Evolutionary conservation across 257 asterid genomes (phyloP), one percentile per base, ranked within the genome.

Genomic region (Lantana camara): DNA sequence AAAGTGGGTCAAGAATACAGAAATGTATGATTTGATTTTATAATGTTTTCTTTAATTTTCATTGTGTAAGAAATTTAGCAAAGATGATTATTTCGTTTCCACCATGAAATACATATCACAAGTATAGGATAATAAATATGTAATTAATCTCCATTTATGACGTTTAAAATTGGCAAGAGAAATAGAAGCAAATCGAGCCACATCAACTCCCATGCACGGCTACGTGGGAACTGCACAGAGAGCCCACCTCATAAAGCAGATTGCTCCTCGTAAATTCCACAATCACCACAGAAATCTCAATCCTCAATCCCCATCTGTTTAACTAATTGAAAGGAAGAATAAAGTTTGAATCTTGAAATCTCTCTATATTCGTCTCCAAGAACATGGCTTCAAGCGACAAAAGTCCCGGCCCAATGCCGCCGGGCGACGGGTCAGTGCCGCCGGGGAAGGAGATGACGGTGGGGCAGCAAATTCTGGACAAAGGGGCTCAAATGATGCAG

Each of bases 381-480:
- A 12, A 19, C 60, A 82, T 86, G 95, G 83, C 93, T 23, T 76
- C 95, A 17, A 89, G 82, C 55, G 91, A 82, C 73, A 41, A 72
- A 64, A 32, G 37, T 14, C 85, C 91, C 1, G 79, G 74, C 3
- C 44, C 57, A 2, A 77, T 88, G 84, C 89, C 86, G 4, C 63
- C 83, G 4, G 87, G 92, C 1, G 86, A 80, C 61, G 92, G 89
- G 0, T 77, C 92, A 0, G 57, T 80, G 29, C 93, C 96, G 7
- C 95, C 98, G 19, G 98, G 98, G 35, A 79, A 77, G 61, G 47
- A 83, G 58, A 83, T 83, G 89, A 66, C 87, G 21, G 56, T 66
- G 59, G 80, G 65, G 52, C 88, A 84, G 23, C 78, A 76, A 12
- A 38, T 85, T 11, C 34, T 86, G 40, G 96, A 89, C 45, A 85